Evolutionary conservation across 208 protist genomes (phyloP).

Genomic region (Balamuthia mandrillaris): DNA sequence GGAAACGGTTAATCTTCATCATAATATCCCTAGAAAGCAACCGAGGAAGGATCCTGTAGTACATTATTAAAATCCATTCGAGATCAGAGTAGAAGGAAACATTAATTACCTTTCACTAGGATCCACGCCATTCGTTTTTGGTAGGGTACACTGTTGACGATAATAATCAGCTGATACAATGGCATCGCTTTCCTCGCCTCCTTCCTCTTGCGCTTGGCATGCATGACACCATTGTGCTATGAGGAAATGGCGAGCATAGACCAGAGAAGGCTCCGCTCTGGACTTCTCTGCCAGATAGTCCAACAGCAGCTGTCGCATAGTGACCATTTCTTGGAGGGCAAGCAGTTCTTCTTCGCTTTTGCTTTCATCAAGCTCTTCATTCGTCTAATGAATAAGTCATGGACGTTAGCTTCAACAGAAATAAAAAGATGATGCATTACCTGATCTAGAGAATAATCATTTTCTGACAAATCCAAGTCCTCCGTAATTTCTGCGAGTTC

Average conservation of each 20-base stretch:
- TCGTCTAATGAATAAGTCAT: not conserved
- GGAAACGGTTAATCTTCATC: conserved; percentile 34
- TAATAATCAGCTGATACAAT: too few species aligned
- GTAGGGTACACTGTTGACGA: too few species aligned
- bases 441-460: too few species aligned
- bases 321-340: not conserved
- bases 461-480: too few species aligned
- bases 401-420: too few species aligned
- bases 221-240: conserved; percentile 31
- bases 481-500: too few species aligned
- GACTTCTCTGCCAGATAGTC: conserved; percentile 15
- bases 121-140: not conserved
- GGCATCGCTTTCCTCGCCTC: too few species aligned
- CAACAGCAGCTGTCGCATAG: conserved; percentile 14
- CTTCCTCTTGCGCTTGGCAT: not conserved
- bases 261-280: not conserved
- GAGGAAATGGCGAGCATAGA: conserved; percentile 30
- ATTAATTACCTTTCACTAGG: not conserved
- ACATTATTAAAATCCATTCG: not conserved
- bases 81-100: not conserved
- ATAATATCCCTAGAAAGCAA: conserved; percentile 3
- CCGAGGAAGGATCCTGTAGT: not conserved
- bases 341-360: not conserved
- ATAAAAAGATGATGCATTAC: too few species aligned
- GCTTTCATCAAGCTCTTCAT: not conserved